These are phyloP conservation scores for Aspergillus udagawae DNA, from an alignment of 2,329 filamentous ascomycete genomes.

Conservation along the genomic window DNA sequence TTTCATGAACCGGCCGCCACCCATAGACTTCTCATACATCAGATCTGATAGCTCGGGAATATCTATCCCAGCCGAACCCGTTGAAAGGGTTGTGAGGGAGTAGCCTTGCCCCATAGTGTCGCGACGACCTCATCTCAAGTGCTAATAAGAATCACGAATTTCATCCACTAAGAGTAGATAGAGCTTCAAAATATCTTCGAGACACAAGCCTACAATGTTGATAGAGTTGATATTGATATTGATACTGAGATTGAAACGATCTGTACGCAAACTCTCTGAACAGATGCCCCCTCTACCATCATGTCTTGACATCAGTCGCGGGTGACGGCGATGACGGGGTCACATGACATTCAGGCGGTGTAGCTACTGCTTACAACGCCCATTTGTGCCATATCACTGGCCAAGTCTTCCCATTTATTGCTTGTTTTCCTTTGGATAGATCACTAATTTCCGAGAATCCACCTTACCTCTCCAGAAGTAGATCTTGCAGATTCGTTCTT, in stretches of 20 bases:
- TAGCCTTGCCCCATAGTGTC: constrained; percentile 89
- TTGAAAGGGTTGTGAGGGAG: constrained; percentile 85
- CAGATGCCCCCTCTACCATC: background rate
- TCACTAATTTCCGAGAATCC: background rate
- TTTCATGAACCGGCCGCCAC: constrained; percentile 93
- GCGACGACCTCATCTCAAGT: constrained; percentile 28
- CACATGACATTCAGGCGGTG: background rate
- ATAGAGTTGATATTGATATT: background rate
- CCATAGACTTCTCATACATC: constrained; percentile 86
- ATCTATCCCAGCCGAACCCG: constrained; percentile 89
- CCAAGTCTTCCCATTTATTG: background rate
- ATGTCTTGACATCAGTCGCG: background rate
- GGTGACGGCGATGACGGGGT: background rate
- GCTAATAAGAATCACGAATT: background rate
- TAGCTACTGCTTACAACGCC: background rate
- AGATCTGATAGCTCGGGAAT: constrained; percentile 87
- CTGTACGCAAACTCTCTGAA: background rate
- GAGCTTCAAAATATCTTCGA: background rate
- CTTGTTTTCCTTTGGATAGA: background rate
- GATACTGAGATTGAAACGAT: background rate
- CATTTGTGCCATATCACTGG: background rate
- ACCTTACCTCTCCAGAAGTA: no score
- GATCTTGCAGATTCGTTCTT: background rate
- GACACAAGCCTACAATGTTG: background rate
- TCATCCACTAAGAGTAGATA: background rate